A percentile compares a stretch with the other conserved stretches of the same genome.
phyloP scores from a whole-genome alignment of 768 basidiomycete species.

The Lactarius indigo region DNA sequence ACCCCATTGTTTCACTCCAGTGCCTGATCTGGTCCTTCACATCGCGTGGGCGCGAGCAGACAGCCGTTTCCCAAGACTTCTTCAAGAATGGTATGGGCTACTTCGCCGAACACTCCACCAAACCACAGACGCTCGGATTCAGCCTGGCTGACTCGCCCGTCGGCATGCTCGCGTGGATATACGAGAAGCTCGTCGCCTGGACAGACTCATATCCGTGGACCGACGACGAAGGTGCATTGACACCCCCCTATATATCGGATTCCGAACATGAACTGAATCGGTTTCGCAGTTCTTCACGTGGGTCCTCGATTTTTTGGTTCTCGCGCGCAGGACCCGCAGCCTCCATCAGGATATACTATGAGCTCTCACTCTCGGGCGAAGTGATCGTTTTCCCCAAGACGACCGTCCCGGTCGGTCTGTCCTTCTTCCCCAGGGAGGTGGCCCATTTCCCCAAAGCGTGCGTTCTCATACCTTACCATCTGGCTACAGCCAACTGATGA shows the following conservation, averaged over 20 bases:
- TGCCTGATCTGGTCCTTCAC: slow-evolving; percentile 15
- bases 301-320: slow-evolving; percentile 57
- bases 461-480: too few relatives aligned
- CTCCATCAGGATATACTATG: slow-evolving; percentile 59
- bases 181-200: slow-evolving; percentile 23
- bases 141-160: slow-evolving; percentile 41
- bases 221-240: slow-evolving; percentile 46
- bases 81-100: slow-evolving; percentile 37
- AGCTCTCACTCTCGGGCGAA: slow-evolving; percentile 25
- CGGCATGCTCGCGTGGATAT: slow-evolving; percentile 27
- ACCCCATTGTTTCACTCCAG: slow-evolving; percentile 33
- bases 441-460: too few relatives aligned
- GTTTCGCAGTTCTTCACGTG: slow-evolving; percentile 50
- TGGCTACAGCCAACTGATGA: not conserved
- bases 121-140: slow-evolving; percentile 42
- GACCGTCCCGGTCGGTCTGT: too few relatives aligned
- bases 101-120: slow-evolving; percentile 34
- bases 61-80: slow-evolving; percentile 34
- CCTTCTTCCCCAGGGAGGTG: too few relatives aligned
- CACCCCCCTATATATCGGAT: too few relatives aligned
- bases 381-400: too few relatives aligned
- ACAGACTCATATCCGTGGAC: slow-evolving; percentile 49
- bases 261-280: not conserved
- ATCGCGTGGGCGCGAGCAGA: slow-evolving; percentile 35
- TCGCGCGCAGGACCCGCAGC: slow-evolving; percentile 58